phyloP scores from a whole-genome alignment of 768 basidiomycete genomes.

The Russula abietina region DNA sequence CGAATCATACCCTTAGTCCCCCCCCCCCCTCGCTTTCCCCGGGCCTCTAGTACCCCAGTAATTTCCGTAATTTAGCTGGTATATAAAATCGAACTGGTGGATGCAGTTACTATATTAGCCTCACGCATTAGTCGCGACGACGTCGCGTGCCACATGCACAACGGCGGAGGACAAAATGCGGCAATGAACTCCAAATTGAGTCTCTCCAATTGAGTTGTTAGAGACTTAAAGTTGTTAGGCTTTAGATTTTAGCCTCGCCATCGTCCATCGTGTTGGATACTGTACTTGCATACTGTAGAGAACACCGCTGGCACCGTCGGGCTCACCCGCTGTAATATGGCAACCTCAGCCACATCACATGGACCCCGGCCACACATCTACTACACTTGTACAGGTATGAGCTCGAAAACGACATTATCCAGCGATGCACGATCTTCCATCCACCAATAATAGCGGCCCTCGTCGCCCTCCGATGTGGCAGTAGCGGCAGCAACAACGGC shows the following conservation, averaged over 20 bases:
- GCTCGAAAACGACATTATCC: background rate
- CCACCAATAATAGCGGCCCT: background rate
- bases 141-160: no score
- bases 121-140: no score
- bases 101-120: background rate
- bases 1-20: no score
- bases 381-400: background rate
- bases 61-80: constrained; percentile 17
- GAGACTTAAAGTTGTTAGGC: no score
- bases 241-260: no score
- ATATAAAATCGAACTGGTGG: constrained; percentile 7
- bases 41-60: no score
- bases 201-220: no score
- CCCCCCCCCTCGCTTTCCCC: constrained; percentile 20
- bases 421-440: background rate
- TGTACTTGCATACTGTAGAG: no score
- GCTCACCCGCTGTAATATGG: no score
- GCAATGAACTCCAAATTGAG: no score
- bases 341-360: background rate
- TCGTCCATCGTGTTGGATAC: background rate
- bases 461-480: background rate
- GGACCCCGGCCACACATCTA: background rate
- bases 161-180: no score
- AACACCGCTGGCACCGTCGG: no score
- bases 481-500: background rate